Evolutionary conservation across 768 basidiomycete genomes (phyloP).

Genomic region (Termitomyces sp.): DNA sequence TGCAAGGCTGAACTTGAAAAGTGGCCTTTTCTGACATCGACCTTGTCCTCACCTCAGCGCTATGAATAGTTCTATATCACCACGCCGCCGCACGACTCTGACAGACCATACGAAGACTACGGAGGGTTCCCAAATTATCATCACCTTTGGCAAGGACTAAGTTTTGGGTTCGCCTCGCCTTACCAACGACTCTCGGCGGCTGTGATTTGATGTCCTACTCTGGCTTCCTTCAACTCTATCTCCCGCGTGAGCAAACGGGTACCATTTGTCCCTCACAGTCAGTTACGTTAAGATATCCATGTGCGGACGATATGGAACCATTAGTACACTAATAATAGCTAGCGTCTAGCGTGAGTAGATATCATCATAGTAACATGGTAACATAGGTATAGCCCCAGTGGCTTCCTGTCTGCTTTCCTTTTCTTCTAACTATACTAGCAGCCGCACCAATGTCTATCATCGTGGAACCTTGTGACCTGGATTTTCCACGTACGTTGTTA

Average conservation of each 20-base stretch:
- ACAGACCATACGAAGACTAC: not conserved
- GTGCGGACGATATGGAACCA: not conserved
- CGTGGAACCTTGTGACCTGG: conserved; percentile 58
- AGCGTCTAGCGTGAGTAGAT: too few species aligned
- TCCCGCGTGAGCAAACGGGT: not conserved
- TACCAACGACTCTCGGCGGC: not conserved
- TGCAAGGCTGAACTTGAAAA: not conserved
- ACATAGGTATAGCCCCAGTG: not conserved
- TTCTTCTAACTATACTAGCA: too few species aligned
- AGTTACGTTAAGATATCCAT: not conserved
- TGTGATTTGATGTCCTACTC: not conserved
- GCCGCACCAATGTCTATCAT: conserved; percentile 44
- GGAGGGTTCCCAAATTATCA: not conserved
- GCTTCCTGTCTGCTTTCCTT: not conserved
- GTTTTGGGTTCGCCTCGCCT: too few species aligned
- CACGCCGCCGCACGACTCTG: not conserved
- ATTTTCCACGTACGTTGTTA: not conserved
- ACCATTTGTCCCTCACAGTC: not conserved
- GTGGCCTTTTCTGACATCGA: not conserved
- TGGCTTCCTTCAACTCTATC: not conserved
- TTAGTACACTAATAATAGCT: not conserved
- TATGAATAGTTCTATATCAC: not conserved
- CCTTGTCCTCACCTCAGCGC: too few species aligned
- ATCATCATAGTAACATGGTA: too few species aligned
- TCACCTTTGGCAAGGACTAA: not conserved